Conservation (phyloP, 2,329 filamentous ascomycete species). For the Aaosphaeria pasadenensis region DNA sequence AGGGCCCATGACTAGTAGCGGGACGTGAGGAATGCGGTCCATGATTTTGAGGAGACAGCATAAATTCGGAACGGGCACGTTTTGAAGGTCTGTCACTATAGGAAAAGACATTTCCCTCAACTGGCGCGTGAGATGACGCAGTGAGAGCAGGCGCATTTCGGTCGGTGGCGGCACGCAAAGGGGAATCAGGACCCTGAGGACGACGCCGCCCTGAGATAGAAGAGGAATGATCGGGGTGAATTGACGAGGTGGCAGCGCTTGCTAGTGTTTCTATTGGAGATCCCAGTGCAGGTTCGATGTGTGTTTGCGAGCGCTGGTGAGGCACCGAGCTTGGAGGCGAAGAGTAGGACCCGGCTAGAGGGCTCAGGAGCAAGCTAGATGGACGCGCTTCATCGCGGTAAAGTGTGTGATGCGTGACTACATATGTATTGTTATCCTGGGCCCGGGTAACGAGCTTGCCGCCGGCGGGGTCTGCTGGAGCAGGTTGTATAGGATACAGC, state of each 20-base stretch:
- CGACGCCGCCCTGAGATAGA: constrained; percentile 18
- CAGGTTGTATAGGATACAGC: constrained; percentile 17
- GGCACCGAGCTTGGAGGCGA: constrained; percentile 20
- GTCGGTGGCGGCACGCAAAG: constrained; percentile 6
- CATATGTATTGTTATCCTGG: no score
- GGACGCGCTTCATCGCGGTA: not conserved
- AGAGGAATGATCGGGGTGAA: constrained; percentile 36
- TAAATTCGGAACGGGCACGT: constrained; percentile 58
- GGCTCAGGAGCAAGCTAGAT: not conserved
- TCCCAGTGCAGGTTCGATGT: constrained; percentile 20
- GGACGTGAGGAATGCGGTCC: constrained; percentile 39
- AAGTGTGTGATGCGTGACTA: no score
- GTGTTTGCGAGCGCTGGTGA: constrained; percentile 10
- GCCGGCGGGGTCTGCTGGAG: constrained; percentile 20
- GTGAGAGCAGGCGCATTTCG: no score
- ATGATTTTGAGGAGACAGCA: constrained; percentile 41
- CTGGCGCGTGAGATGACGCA: no score
- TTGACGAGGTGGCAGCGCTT: constrained; percentile 36
- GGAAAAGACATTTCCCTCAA: not conserved
- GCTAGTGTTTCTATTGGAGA: constrained; percentile 45
- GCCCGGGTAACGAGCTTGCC: constrained; percentile 3
- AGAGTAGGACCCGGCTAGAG: constrained; percentile 10
- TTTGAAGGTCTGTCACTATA: constrained; percentile 54
- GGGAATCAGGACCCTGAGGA: constrained; percentile 17
- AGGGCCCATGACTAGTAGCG: constrained; percentile 45